Evolutionary conservation across 2,329 filamentous ascomycete species (phyloP).

Genomic region (Torrubiellomyces zombiae): DNA sequence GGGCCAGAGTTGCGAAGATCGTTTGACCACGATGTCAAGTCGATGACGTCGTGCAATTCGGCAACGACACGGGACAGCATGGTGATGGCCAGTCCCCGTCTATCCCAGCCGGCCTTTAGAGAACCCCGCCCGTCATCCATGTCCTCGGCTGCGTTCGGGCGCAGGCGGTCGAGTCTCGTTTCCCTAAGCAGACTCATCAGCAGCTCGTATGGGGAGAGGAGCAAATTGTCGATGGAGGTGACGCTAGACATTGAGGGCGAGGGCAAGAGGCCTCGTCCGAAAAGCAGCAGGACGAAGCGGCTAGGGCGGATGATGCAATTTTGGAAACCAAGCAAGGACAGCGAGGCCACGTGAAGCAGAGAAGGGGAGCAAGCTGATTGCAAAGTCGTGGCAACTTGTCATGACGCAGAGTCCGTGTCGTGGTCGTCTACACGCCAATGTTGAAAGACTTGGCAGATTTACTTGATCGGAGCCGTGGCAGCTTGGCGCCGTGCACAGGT

Average conservation of each 20-base stretch:
- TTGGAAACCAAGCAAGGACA: conserved; percentile 47
- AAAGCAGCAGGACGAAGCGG: conserved; percentile 49
- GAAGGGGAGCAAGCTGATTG: too few species aligned
- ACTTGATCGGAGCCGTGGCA: too few species aligned
- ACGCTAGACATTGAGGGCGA: conserved; percentile 37
- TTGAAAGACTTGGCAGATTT: too few species aligned
- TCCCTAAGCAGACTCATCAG: conserved; percentile 64
- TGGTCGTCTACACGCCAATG: too few species aligned
- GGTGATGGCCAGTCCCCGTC: conserved; percentile 26
- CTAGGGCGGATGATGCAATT: conserved; percentile 64
- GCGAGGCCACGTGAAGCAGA: conserved; percentile 10
- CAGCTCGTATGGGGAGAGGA: conserved; percentile 56
- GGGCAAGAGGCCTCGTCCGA: conserved; percentile 33
- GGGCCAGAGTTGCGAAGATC: conserved; percentile 58
- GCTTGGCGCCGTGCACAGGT: too few species aligned
- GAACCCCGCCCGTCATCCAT: conserved; percentile 47
- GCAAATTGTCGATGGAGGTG: conserved; percentile 57
- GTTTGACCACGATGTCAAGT: conserved; percentile 53
- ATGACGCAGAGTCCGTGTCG: too few species aligned
- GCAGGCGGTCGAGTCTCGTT: conserved; percentile 58
- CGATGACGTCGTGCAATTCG: conserved; percentile 57
- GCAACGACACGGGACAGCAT: conserved; percentile 57
- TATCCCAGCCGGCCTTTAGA: conserved; percentile 29
- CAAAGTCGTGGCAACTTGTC: too few species aligned
- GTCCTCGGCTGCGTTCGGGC: conserved; percentile 44